Evolutionary conservation across 306 rosid species (phyloP).

Genomic region (Abrus precatorius): DNA sequence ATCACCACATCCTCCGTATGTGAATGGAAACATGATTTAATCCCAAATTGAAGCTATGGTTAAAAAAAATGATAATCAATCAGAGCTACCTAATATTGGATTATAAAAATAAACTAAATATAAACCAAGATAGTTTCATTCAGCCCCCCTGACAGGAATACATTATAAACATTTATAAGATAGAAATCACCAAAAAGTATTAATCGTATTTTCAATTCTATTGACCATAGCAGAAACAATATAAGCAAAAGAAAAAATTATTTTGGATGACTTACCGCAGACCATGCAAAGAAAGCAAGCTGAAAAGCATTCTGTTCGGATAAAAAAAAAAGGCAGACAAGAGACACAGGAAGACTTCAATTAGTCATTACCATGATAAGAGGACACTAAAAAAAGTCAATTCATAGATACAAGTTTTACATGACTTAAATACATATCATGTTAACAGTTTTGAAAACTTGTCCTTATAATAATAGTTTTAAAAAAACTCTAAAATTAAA

Average conservation of each 20-base stretch:
- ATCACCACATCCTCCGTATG: constrained; percentile 66
- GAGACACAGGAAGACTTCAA: background rate
- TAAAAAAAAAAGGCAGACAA: background rate
- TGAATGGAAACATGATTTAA: constrained; percentile 73
- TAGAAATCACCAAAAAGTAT: background rate
- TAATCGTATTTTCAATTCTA: background rate
- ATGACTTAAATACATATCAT: too few relatives aligned
- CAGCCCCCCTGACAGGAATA: too few relatives aligned
- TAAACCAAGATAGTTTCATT: too few relatives aligned
- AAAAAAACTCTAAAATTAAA: too few relatives aligned
- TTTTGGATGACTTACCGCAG: constrained; percentile 60
- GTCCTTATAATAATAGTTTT: too few relatives aligned
- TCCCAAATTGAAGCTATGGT: constrained; percentile 71
- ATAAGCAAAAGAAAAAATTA: background rate
- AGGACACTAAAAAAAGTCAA: background rate
- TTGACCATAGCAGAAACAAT: background rate
- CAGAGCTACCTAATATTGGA: too few relatives aligned
- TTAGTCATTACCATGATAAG: background rate
- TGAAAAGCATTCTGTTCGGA: constrained; percentile 84
- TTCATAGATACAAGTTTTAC: background rate
- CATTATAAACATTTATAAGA: too few relatives aligned
- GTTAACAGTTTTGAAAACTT: too few relatives aligned
- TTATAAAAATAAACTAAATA: background rate
- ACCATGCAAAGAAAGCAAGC: constrained; percentile 87
- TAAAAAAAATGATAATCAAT: background rate